These are phyloP conservation scores for Citropsis articulata DNA, from an alignment of 345 rosid species.

Conservation along the genomic window DNA sequence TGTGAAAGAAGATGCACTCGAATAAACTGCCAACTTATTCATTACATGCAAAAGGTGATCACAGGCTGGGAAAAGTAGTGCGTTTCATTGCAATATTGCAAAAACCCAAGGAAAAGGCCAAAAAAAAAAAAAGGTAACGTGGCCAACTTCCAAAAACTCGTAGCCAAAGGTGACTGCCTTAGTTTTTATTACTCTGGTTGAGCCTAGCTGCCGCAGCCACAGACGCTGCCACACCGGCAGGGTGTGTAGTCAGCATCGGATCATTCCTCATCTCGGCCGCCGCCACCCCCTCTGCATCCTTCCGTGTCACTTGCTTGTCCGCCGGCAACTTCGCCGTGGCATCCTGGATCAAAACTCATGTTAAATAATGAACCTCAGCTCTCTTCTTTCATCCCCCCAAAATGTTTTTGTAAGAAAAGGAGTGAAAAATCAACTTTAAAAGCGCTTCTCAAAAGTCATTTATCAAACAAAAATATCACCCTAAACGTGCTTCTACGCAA, in stretches of 20 bases:
- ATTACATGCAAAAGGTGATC: background rate
- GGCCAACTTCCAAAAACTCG: background rate
- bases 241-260: conserved; percentile 64
- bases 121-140: no score
- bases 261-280: conserved; percentile 84
- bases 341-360: conserved; percentile 35
- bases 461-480: background rate
- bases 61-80: background rate
- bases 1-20: background rate
- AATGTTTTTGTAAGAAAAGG: background rate
- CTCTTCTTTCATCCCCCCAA: background rate
- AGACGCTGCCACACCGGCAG: conserved; percentile 74
- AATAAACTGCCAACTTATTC: background rate
- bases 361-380: background rate
- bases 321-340: conserved; percentile 58
- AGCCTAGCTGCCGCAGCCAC: conserved; percentile 79
- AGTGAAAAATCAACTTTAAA: background rate
- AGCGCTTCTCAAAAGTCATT: background rate
- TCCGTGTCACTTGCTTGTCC: conserved; percentile 58
- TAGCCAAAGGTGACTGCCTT: background rate
- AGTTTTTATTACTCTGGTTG: conserved; percentile 34
- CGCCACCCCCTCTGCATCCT: conserved; percentile 77
- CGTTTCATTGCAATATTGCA: background rate
- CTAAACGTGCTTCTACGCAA: background rate
- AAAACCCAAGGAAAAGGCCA: no score